Evolutionary conservation across 176 grass and related monocot genomes (phyloP).

Genomic region (Chrysopogon serrulatus): DNA sequence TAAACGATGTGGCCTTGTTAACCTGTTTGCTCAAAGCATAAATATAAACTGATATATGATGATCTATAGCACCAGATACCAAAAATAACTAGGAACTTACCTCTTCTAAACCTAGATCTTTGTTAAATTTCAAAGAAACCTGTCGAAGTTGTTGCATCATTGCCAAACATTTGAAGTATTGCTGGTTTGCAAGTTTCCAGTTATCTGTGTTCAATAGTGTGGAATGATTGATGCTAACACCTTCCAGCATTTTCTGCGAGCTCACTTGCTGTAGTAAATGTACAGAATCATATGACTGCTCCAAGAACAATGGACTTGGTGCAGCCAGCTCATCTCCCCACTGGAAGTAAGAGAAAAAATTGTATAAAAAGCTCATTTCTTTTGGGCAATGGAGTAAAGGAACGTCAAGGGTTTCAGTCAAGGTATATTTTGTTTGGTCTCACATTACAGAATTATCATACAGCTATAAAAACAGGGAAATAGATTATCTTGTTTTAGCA

Average conservation of each 20-base stretch:
- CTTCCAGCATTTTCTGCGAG: conserved; percentile 31
- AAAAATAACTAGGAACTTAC: conserved; percentile 32
- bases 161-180: conserved; percentile 79
- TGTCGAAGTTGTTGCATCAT: conserved; percentile 68
- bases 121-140: conserved; percentile 73
- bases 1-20: conserved; percentile 64
- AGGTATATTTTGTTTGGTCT: neutral
- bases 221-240: conserved; percentile 16
- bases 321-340: conserved; percentile 41
- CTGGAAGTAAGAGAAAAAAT: conserved; percentile 30
- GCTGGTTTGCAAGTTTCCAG: conserved; percentile 63
- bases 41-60: conserved; percentile 1
- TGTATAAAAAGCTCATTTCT: conserved; percentile 22
- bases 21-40: conserved; percentile 53
- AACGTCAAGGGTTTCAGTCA: neutral
- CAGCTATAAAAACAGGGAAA: neutral
- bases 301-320: conserved; percentile 47
- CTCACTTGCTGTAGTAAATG: conserved; percentile 63
- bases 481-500: neutral
- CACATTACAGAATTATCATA: neutral
- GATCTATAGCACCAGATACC: neutral
- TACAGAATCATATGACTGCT: conserved; percentile 55
- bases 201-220: conserved; percentile 31
- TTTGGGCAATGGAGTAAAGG: neutral
- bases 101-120: conserved; percentile 80